Evolutionary conservation across 768 basidiomycete genomes (phyloP), one percentile per base, ranked within the genome.

Genomic region (Boletus subparvulus): DNA sequence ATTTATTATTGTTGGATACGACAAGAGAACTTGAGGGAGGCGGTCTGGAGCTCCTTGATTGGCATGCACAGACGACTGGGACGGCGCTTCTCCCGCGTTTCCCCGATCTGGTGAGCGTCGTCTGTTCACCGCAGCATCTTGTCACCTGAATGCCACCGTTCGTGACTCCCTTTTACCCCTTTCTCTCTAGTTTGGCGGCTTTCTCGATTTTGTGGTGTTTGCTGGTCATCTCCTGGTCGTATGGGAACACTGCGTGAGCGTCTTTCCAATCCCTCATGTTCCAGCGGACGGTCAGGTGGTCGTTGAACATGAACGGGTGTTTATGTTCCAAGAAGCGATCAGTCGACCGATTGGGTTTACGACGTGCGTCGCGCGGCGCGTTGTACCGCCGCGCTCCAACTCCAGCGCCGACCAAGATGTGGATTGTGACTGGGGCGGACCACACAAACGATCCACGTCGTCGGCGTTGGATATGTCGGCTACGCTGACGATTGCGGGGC

Each of bases 241-340:
- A 54, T 72, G 70, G 70, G 70, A 70, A 54, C 43, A 35, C 33
- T 61, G 64, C 32, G 50, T 69, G 47, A 69, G 69, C 51, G 69
- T 70, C 10, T 70, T 68, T 21, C 56, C 61, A 0, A 17, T 70
- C 7, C 71, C 69, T 1, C 32, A 11, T 2, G 32, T 70, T 35
- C 70, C 70, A 9, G 54, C 39, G 6, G 60, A 64, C 3, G 68
- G 64, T 3, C 69, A 48, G 40, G 47, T 52, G 17, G 42, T 66
- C 8, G 55, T 69, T 30, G 61, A 70, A 11, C 66, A 57, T 21
- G 56, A 41, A 10, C 64, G 64, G 19, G 64, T 70, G 17, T 72
- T 68, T 46, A 55, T 70, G 46, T 66, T 72, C 33, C 61, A 59
- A 21, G 69, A 72, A 44, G 49, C 56, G 21, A 50, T 70, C 47